Evolutionary conservation across 441 rosid genomes (phyloP), one percentile per base, ranked within the genome.

Genomic region (Erodium chrysanthum): DNA sequence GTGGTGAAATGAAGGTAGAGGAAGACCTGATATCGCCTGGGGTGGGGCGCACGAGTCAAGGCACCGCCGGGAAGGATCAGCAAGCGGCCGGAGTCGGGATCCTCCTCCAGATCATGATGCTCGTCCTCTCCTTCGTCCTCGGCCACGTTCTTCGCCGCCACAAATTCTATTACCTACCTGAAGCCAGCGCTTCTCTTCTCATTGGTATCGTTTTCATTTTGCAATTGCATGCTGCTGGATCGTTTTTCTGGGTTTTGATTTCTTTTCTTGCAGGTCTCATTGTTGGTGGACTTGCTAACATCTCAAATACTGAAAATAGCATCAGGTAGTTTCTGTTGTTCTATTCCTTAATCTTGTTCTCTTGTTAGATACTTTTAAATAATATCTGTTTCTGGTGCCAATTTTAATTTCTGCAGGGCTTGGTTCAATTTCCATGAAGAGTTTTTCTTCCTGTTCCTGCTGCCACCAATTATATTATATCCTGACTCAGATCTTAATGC

Each of bases 81-180:
- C 97, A 91, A 71, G 99, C 96, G 0, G 97, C 99, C 0, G 97
- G 99, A 66, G 96, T 94, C 9, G 99, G 99, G 35, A 94, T 94
- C 74, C 91, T 91, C 71, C 96, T 94, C 46, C 99, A 94, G 91
- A 91, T 94, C 84, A 91, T 94, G 99, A 94, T 91, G 96, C 99
- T 94, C 29, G 99, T 94, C 56, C 96, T 91, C 75, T 94, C 97
- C 70, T 94, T 94, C 77, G 96, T 94, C 42, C 89, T 94, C 27
- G 97, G 99, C 8, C 96, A 89, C 70, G 96, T 94, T 61, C 99
- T 94, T 54, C 96, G 96, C 65, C 99, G 99, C 68, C 97, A 86
- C 72, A 87, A 83, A 78, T 86, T 94, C 84, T 89, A 94, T 81
- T 94, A 91, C 68, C 92, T 94, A 2, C 97, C 99, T 9, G 12